phyloP scores from a whole-genome alignment of 1,139 yeast genomes.

The Hansenula lynferdii region DNA sequence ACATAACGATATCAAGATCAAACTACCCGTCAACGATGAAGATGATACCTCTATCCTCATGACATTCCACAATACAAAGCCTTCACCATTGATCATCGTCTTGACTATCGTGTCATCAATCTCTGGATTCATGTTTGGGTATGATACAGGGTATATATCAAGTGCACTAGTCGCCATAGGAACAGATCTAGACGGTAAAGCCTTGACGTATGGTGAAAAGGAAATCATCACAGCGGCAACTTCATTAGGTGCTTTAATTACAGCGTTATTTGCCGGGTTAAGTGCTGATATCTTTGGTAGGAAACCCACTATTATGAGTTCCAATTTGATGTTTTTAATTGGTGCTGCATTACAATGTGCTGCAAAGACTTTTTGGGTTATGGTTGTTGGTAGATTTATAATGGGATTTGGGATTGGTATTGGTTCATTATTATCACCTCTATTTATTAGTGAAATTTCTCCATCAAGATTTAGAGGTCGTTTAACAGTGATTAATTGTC shows the following conservation, averaged over 20 bases:
- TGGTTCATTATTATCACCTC: conserved; percentile 87
- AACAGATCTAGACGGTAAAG: conserved; percentile 54
- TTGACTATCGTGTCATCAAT: conserved; percentile 79
- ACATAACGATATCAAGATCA: not conserved
- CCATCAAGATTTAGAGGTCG: conserved; percentile 92
- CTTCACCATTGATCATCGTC: conserved; percentile 60
- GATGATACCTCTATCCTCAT: conserved; percentile 36
- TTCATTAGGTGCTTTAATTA: conserved; percentile 83
- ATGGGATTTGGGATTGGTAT: conserved; percentile 97
- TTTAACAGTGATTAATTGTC: conserved; percentile 48
- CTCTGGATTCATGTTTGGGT: conserved; percentile 95
- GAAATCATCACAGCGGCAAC: conserved; percentile 95
- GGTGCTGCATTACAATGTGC: conserved; percentile 85
- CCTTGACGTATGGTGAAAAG: conserved; percentile 68
- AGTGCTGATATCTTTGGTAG: conserved; percentile 81
- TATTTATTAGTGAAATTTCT: conserved; percentile 87
- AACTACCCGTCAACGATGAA: conserved; percentile 33
- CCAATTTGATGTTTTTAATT: conserved; percentile 71
- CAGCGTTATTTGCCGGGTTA: conserved; percentile 73
- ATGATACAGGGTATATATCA: conserved; percentile 94
- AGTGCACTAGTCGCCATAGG: conserved; percentile 86
- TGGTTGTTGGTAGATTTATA: conserved; percentile 85
- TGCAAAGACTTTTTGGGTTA: conserved; percentile 78
- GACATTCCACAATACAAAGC: conserved; percentile 38
- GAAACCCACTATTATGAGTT: conserved; percentile 71